Base-by-base conservation (phyloP, 345 rosid species). In the Abelmoschus esculentus region DNA sequence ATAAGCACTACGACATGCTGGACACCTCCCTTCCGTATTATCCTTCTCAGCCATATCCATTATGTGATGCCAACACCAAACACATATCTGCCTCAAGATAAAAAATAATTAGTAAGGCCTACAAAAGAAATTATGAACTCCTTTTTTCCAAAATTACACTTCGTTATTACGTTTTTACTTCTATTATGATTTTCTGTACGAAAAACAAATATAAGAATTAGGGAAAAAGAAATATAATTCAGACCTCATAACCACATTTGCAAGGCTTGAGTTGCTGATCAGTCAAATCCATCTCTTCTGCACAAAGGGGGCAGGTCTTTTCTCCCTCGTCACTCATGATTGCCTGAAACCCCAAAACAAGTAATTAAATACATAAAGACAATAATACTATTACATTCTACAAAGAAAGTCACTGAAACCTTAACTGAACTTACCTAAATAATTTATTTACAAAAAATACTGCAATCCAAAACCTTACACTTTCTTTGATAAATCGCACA, bases 1-100 rank as follows among this genome's bases (percentile, higher is more conserved):
- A 79, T 93, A 93, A 19, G 92, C 81, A 26, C 73, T 31, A 54
- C 96, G 97, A 61, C 98, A 93, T 47, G 98, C 98, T 7, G 98
- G 98, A 78, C 98, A 93, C 44, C 93, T 88, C 34, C 98, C 98
- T 73, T 86, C 97, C 3, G 86, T 64, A 1, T 82, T 87, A 81
- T 87, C 92, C 85, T 90, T 93, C 82, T 90, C 98, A 52, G 98
- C 97, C 97, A 90, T 90, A 62, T 93, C 92, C 89, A 87, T 86
- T 28, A 93, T 80, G 58, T 90, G 97, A 80, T 90, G 90, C 98
- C 98, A 93, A 67, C 98, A 93, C 97, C 98, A 93, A 62, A 93
- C 93, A 81, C 98, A 93, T 61, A 93, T 82, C 98, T 93, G 78
- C 49, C 73, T 11, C 32, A 26, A 56, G 61, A 0, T 9, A 15